Percentiles rank a stretch among this genome's conserved stretches.
Conservation (phyloP, 2,329 filamentous ascomycete genomes). For the Aureobasidium vineae region DNA sequence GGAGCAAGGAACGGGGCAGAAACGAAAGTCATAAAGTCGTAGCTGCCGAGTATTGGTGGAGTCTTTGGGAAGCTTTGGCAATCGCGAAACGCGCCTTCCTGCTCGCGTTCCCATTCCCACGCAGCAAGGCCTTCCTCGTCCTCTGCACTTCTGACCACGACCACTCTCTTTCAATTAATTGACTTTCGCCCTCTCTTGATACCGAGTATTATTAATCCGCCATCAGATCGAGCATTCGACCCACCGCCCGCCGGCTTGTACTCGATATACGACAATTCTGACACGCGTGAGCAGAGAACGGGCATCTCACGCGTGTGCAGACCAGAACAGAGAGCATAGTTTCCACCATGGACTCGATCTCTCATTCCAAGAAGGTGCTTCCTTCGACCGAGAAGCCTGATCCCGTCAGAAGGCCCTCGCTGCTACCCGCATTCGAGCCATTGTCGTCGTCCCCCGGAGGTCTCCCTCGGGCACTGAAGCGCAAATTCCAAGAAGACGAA, state of each 20-base stretch:
- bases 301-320: slow-evolving; percentile 25
- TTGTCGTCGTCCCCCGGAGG: slow-evolving; percentile 69
- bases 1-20: not conserved
- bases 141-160: slow-evolving; percentile 5
- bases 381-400: slow-evolving; percentile 25
- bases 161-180: slow-evolving; percentile 18
- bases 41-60: slow-evolving; percentile 12
- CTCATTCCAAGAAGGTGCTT: slow-evolving; percentile 7
- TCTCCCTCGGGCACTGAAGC: slow-evolving; percentile 67
- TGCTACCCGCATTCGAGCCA: slow-evolving; percentile 77
- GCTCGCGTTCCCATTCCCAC: slow-evolving; percentile 5
- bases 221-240: not conserved
- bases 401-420: slow-evolving; percentile 49
- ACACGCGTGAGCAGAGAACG: slow-evolving; percentile 23
- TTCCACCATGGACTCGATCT: slow-evolving; percentile 14
- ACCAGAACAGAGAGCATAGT: not conserved
- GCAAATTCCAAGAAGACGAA: slow-evolving; percentile 56
- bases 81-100: not conserved
- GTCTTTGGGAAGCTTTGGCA: slow-evolving; percentile 20
- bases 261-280: slow-evolving; percentile 11
- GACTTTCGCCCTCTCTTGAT: slow-evolving; percentile 13
- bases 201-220: slow-evolving; percentile 22
- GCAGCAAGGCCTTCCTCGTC: slow-evolving; percentile 9
- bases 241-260: slow-evolving; percentile 7
- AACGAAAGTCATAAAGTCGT: slow-evolving; percentile 14